Evolutionary conservation across 345 rosid genomes (phyloP).

Genomic region (Garcia nutans): DNA sequence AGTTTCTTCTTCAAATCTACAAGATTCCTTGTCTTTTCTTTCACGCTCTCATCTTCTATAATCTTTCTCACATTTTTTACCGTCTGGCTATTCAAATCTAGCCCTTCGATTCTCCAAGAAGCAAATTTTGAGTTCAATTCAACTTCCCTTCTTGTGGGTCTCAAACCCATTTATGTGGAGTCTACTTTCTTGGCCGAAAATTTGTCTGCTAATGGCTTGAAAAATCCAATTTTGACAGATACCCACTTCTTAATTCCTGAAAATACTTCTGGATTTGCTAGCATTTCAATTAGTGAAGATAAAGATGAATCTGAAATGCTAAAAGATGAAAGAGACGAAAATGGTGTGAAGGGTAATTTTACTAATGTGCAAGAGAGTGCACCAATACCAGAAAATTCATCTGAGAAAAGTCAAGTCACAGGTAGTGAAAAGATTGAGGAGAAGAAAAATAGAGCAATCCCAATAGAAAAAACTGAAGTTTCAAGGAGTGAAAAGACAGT

Average conservation of each 20-base stretch:
- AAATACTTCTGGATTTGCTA: slow-evolving; percentile 45
- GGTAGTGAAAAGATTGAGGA: background rate
- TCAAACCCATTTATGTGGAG: slow-evolving; percentile 28
- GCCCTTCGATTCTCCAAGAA: slow-evolving; percentile 44
- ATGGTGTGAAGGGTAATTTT: slow-evolving; percentile 17
- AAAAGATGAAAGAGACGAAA: slow-evolving; percentile 12
- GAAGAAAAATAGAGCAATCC: slow-evolving; percentile 12
- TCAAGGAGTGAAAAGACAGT: slow-evolving; percentile 17
- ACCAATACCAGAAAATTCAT: slow-evolving; percentile 22
- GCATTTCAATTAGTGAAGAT: slow-evolving; percentile 24
- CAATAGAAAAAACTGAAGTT: slow-evolving; percentile 22
- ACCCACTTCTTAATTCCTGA: slow-evolving; percentile 31
- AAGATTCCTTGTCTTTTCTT: slow-evolving; percentile 47
- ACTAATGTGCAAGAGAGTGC: slow-evolving; percentile 23
- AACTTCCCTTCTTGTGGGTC: slow-evolving; percentile 23
- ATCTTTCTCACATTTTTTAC: slow-evolving; percentile 56
- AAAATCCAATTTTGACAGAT: slow-evolving; percentile 35
- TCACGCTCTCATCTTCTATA: slow-evolving; percentile 55
- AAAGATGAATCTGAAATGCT: slow-evolving; percentile 18
- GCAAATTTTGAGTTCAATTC: slow-evolving; percentile 39
- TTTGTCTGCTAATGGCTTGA: slow-evolving; percentile 27
- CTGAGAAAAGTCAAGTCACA: slow-evolving; percentile 8
- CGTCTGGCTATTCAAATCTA: slow-evolving; percentile 49
- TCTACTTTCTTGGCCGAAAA: slow-evolving; percentile 23
- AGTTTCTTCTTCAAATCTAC: slow-evolving; percentile 74